Evolutionary conservation across 1,139 yeast species (phyloP), one percentile per base, ranked within the genome.

Genomic region (Candida sanyaensis): DNA sequence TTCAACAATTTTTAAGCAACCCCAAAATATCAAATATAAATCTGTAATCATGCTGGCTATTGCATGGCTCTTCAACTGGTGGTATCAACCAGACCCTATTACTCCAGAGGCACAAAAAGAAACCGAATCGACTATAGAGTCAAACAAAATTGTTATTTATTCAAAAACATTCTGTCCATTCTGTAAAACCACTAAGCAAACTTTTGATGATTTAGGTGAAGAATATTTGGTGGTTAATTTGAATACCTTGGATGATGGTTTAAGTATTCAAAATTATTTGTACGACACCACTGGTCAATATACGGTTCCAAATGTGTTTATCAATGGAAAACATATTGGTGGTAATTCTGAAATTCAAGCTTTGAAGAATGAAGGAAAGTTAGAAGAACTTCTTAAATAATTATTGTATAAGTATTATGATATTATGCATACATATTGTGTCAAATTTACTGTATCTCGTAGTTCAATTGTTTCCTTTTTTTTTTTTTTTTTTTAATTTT

Each of bases 241-340:
- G 39, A 57, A 63, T 52, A 47, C 41, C 2, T 32, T 48, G 3
- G 34, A 47, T 7, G 51, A 59, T 29, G 69, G 68, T 1, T 27
- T 50, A 1, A 50, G 30, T 7, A 78, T 88, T 55, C 96, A 89
- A 69, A 81, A 74, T 44, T 91, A 88, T 44, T 73, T 90, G 50
- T 64, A 61, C 41, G 80, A 83, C 58, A 65, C 87, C 53, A 84
- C 91, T 27, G 93, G 95, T 49, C 96, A 90, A 71, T 75, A 80
- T 53, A 88, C 96, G 27, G 96, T 90, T 46, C 97, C 97, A 52
- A 89, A 86, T 65, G 76, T 89, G 54, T 88, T 84, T 68, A 88
- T 90, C 60, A 80, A 76, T 42, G 95, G 93, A 47, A 73, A 87
- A 65, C 95, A 88, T 70, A 80, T 90, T 58, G 97, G 97, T 51